phyloP scores from a whole-genome alignment of 1,284 basidiomycete species.

The Cronartium quercuum region DNA sequence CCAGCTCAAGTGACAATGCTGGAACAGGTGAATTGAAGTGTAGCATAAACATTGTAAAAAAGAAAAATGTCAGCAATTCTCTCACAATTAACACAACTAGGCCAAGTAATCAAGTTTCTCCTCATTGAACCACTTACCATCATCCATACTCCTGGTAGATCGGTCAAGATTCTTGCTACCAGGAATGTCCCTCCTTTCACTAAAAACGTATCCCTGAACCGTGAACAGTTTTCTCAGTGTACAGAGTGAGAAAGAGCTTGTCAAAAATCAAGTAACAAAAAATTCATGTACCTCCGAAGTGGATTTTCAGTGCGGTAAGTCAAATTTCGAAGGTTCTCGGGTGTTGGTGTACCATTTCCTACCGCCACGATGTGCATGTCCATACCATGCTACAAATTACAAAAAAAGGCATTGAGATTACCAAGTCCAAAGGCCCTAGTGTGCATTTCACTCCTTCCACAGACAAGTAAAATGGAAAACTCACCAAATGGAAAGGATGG shows the following conservation, averaged over 20 bases:
- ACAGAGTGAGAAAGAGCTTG: not conserved
- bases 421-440: not conserved
- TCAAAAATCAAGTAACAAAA: not conserved
- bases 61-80: not conserved
- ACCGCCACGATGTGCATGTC: conserved; percentile 34
- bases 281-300: not conserved
- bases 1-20: conserved; percentile 36
- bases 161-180: conserved; percentile 12
- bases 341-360: conserved; percentile 8
- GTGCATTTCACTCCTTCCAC: not conserved
- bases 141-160: conserved; percentile 34
- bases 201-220: conserved; percentile 16
- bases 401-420: not conserved
- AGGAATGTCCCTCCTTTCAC: conserved; percentile 1
- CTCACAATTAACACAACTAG: not conserved
- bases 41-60: not conserved
- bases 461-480: not conserved
- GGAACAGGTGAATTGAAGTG: not conserved
- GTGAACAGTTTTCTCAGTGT: not conserved
- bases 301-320: not conserved
- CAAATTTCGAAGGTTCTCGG: not conserved
- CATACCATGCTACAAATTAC: not conserved
- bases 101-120: not conserved
- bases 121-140: conserved; percentile 2
- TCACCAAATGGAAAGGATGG: not conserved